Evolutionary conservation across 192 early-diverging fungal genomes (phyloP).

Genomic region (Tieghemiomyces parasiticus): DNA sequence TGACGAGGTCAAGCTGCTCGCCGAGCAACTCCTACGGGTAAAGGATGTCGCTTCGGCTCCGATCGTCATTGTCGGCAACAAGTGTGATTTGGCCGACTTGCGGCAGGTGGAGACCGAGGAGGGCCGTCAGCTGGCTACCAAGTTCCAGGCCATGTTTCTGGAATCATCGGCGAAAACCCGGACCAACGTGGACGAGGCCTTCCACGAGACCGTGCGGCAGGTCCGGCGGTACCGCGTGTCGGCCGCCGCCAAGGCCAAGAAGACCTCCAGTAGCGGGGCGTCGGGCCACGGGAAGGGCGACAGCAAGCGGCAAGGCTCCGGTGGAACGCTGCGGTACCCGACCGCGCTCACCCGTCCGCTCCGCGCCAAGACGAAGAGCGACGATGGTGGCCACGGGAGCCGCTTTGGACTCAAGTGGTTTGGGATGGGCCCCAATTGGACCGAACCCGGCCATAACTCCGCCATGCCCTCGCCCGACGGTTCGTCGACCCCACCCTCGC

Average conservation of each 20-base stretch:
- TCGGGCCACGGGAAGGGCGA: not conserved
- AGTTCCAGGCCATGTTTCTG: slow-evolving; percentile 56
- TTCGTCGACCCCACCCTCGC: not conserved
- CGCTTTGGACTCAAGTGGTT: not conserved
- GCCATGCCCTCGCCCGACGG: not conserved
- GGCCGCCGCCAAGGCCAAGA: too few species aligned
- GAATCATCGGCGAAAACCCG: slow-evolving; percentile 79
- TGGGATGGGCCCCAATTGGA: not conserved
- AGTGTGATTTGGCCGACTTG: slow-evolving; percentile 65
- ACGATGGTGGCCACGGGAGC: not conserved
- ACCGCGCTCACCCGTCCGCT: not conserved
- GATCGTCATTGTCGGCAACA: slow-evolving; percentile 76
- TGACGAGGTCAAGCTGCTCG: slow-evolving; percentile 55
- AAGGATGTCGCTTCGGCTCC: slow-evolving; percentile 67
- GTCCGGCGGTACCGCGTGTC: slow-evolving; percentile 30
- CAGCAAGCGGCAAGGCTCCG: too few species aligned
- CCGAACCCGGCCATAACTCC: not conserved
- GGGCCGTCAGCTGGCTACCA: slow-evolving; percentile 45
- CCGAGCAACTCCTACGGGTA: slow-evolving; percentile 59
- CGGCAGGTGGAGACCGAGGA: slow-evolving; percentile 48
- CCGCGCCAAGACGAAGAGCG: not conserved
- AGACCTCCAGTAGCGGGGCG: not conserved
- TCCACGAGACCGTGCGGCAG: slow-evolving; percentile 79
- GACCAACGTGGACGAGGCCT: slow-evolving; percentile 84
- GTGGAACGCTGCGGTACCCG: too few species aligned